These are phyloP conservation scores for Camelina laxa DNA, from an alignment of 345 rosid species.

Conservation along the genomic window DNA sequence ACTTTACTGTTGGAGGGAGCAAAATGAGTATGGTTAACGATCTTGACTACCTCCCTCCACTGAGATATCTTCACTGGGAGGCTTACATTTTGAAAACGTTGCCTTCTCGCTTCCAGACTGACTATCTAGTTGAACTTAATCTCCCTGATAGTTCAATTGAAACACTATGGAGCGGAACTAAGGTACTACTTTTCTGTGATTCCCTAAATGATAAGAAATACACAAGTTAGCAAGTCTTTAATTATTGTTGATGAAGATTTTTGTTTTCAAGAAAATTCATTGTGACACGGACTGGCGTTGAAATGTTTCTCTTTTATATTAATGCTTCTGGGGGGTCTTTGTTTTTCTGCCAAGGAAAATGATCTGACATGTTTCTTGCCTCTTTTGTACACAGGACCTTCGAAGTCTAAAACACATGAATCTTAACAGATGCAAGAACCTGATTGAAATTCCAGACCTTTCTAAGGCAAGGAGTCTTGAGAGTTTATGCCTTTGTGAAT, in stretches of 20 bases:
- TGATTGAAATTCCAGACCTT: conserved; percentile 34
- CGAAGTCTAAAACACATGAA: conserved; percentile 23
- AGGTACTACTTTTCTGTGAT: conserved; percentile 6
- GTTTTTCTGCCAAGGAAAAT: too few relatives aligned
- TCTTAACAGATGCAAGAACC: conserved; percentile 34
- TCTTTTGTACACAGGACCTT: conserved; percentile 31
- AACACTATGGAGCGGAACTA: conserved; percentile 30
- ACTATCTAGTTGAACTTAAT: conserved; percentile 26
- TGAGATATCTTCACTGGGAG: conserved; percentile 38
- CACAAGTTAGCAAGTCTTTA: background rate
- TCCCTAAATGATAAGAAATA: background rate
- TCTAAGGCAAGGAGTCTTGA: conserved; percentile 35
- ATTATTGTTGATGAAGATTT: background rate
- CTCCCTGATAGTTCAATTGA: conserved; percentile 30
- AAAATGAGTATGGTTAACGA: background rate
- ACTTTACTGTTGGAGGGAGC: conserved; percentile 12
- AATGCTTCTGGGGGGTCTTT: background rate
- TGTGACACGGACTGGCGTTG: background rate
- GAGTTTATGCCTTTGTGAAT: conserved; percentile 3
- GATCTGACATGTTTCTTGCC: background rate
- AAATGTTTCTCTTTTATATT: background rate
- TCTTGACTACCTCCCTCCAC: conserved; percentile 30
- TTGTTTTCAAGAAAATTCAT: background rate
- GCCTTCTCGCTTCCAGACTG: conserved; percentile 33
- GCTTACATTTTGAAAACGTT: conserved; percentile 24